Conservation (phyloP, 2,329 filamentous ascomycete genomes). For the Colletotrichum sp. region DNA sequence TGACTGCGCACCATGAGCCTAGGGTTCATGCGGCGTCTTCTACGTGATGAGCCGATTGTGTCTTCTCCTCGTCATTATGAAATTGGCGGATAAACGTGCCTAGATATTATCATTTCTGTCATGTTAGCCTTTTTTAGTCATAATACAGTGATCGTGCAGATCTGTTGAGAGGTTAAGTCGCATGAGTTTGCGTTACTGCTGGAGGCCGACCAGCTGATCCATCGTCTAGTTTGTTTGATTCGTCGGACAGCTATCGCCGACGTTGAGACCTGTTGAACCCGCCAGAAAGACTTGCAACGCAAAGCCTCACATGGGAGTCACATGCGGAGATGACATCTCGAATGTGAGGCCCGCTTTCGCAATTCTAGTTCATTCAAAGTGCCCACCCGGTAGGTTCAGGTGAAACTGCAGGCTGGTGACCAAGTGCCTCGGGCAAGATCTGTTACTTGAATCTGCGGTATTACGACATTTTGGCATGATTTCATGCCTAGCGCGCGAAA, state of each 20-base stretch:
- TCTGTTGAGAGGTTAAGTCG: background rate
- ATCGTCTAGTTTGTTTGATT: background rate
- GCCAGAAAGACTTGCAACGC: background rate
- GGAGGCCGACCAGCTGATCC: background rate
- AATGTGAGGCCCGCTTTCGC: background rate
- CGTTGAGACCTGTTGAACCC: background rate
- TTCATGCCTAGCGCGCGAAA: background rate
- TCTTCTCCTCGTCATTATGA: background rate
- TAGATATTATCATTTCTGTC: accelerated
- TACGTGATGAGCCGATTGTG: background rate
- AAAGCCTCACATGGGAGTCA: background rate
- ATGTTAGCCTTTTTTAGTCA: background rate
- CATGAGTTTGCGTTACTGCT: background rate
- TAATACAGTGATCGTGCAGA: background rate
- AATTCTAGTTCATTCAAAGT: background rate
- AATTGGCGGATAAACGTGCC: background rate
- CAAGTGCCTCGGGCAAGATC: background rate
- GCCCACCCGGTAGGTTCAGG: background rate
- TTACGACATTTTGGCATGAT: background rate
- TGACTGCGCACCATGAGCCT: background rate
- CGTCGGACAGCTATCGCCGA: background rate
- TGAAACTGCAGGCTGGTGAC: background rate
- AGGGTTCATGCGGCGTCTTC: background rate
- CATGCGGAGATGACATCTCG: too few species aligned
- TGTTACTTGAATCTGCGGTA: background rate